phyloP scores from a whole-genome alignment of 2,329 filamentous ascomycete genomes.

The Stromatinia cepivora region DNA sequence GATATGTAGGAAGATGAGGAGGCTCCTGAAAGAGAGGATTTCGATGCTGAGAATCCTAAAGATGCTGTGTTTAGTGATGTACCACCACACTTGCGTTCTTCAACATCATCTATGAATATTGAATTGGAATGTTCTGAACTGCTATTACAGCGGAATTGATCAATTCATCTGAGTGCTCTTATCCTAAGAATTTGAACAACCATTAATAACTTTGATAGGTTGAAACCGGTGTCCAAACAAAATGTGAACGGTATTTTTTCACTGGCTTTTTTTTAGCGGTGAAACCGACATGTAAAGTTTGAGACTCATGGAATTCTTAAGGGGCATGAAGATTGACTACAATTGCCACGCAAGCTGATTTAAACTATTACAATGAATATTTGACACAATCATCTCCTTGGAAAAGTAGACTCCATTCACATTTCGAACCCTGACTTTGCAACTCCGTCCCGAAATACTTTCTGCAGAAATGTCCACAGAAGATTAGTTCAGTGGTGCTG shows the following conservation, averaged over 20 bases:
- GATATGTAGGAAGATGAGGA: neutral
- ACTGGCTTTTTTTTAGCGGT: no score
- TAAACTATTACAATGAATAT: no score
- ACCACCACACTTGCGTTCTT: neutral
- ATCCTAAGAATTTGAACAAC: no score
- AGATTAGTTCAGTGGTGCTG: no score
- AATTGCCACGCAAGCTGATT: neutral
- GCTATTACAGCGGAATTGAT: no score
- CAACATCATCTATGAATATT: neutral
- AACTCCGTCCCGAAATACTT: no score
- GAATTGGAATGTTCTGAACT: neutral
- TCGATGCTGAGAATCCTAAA: neutral
- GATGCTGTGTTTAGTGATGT: neutral
- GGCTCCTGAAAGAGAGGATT: neutral
- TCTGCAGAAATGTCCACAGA: no score
- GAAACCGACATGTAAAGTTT: no score
- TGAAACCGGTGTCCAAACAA: no score
- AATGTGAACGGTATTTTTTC: no score
- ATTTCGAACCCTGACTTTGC: neutral
- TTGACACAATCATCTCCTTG: neutral
- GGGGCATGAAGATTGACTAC: neutral
- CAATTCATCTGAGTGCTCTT: no score
- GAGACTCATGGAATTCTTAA: neutral
- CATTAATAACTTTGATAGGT: no score
- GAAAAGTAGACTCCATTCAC: neutral